A percentile compares a stretch with the other conserved stretches of the same genome.
These are phyloP conservation scores for Pleurotus salmoneostramineus DNA, from an alignment of 768 basidiomycete genomes.

Conservation along the genomic window DNA sequence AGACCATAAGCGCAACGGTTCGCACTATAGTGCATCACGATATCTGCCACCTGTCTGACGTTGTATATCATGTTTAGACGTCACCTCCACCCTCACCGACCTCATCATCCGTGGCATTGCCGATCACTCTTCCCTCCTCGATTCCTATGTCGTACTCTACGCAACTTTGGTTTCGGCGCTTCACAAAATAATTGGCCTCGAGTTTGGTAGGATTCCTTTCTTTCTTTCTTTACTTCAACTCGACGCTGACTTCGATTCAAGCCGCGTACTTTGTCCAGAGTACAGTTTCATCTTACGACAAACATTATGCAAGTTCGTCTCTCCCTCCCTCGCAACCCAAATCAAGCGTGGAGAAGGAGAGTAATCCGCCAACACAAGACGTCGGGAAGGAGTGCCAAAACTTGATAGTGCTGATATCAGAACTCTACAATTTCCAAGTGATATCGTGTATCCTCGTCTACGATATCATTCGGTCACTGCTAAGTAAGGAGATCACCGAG, in stretches of 20 bases:
- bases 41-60: slow-evolving; percentile 1
- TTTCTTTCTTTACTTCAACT: background rate
- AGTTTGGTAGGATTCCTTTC: slow-evolving; percentile 66
- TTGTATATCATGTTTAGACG: slow-evolving; percentile 44
- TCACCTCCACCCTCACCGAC: slow-evolving; percentile 72
- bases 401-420: slow-evolving; percentile 80
- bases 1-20: slow-evolving; percentile 75
- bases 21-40: slow-evolving; percentile 9
- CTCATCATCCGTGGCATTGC: slow-evolving; percentile 80
- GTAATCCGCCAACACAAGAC: slow-evolving; percentile 22
- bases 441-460: slow-evolving; percentile 87
- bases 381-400: slow-evolving; percentile 88
- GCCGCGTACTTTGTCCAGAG: slow-evolving; percentile 83
- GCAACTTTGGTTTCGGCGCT: slow-evolving; percentile 81
- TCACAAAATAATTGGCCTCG: slow-evolving; percentile 78
- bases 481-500: slow-evolving; percentile 65
- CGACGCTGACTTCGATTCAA: slow-evolving; percentile 21
- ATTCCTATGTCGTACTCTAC: slow-evolving; percentile 86
- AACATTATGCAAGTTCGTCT: slow-evolving; percentile 35
- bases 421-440: slow-evolving; percentile 95
- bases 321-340: background rate
- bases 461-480: slow-evolving; percentile 78
- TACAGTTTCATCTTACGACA: slow-evolving; percentile 64
- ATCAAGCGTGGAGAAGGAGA: background rate
- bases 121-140: slow-evolving; percentile 74